Conservation (phyloP, 1,284 basidiomycete species). For the Xanthoconium separans region DNA sequence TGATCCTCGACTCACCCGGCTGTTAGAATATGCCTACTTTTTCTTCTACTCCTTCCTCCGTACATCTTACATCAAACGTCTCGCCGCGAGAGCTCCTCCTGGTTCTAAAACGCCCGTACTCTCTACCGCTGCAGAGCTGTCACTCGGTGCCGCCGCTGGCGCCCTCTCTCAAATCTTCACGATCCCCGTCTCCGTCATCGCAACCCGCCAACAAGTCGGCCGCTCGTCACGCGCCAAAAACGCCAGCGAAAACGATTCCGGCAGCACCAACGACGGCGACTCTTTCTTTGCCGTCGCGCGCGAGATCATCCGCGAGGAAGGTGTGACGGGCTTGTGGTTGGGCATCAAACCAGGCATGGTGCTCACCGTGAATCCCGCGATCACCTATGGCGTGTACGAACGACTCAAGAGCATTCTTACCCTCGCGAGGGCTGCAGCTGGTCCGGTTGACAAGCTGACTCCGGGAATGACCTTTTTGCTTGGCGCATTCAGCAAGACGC, state of each 20-base stretch:
- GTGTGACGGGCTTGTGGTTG: constrained; percentile 90
- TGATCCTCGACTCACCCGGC: constrained; percentile 1
- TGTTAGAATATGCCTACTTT: constrained; percentile 97
- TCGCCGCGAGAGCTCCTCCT: constrained; percentile 52
- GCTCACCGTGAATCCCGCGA: constrained; percentile 95
- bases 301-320: constrained; percentile 92
- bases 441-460: constrained; percentile 59
- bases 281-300: constrained; percentile 79
- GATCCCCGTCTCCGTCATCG: constrained; percentile 96
- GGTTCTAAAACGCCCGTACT: constrained; percentile 60
- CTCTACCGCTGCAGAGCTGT: constrained; percentile 80
- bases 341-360: constrained; percentile 93
- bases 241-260: constrained; percentile 2
- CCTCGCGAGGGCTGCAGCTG: constrained; percentile 50
- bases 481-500: constrained; percentile 93
- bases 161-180: constrained; percentile 98
- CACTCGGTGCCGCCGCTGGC: constrained; percentile 90
- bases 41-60: constrained; percentile 97
- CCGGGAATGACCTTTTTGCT: constrained; percentile 84
- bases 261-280: constrained; percentile 43
- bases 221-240: constrained; percentile 22
- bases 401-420: constrained; percentile 77
- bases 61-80: constrained; percentile 74
- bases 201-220: constrained; percentile 94
- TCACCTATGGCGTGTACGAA: constrained; percentile 97